Evolutionary conservation across 306 rosid species (phyloP).

Genomic region (Glycine soja): DNA sequence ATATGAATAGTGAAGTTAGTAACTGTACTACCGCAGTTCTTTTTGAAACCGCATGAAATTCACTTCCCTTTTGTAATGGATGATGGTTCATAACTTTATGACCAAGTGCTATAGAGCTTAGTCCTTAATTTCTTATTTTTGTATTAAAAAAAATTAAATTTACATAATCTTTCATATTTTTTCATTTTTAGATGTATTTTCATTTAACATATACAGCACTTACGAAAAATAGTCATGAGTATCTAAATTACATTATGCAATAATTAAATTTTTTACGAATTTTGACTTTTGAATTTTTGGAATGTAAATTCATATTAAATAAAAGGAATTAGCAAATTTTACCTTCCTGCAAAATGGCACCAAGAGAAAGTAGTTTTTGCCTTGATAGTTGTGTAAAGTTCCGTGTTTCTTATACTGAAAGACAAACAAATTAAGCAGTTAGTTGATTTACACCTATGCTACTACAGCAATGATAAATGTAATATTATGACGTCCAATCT

Average conservation of each 20-base stretch:
- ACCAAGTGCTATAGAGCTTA: not conserved
- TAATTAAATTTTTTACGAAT: not conserved
- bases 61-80: not conserved
- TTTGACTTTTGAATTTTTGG: no score
- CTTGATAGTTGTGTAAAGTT: not conserved
- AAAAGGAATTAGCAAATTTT: not conserved
- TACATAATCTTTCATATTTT: no score
- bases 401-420: not conserved
- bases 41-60: conserved; percentile 4
- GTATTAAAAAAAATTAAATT: not conserved
- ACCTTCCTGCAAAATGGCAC: not conserved
- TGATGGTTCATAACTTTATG: conserved; percentile 1
- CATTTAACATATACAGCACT: not conserved
- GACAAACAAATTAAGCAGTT: conserved; percentile 4
- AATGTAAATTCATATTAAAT: no score
- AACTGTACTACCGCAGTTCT: not conserved
- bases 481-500: conserved; percentile 5
- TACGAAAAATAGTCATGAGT: not conserved
- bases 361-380: not conserved
- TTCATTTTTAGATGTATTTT: not conserved
- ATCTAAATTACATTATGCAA: not conserved
- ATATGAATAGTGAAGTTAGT: not conserved
- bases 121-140: not conserved
- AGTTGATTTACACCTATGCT: not conserved
- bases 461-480: not conserved